Percentiles rank a stretch among this genome's conserved stretches.
These are phyloP conservation scores for Coemansia sp. DNA, from an alignment of 192 early-diverging fungal genomes.

Conservation along the genomic window DNA sequence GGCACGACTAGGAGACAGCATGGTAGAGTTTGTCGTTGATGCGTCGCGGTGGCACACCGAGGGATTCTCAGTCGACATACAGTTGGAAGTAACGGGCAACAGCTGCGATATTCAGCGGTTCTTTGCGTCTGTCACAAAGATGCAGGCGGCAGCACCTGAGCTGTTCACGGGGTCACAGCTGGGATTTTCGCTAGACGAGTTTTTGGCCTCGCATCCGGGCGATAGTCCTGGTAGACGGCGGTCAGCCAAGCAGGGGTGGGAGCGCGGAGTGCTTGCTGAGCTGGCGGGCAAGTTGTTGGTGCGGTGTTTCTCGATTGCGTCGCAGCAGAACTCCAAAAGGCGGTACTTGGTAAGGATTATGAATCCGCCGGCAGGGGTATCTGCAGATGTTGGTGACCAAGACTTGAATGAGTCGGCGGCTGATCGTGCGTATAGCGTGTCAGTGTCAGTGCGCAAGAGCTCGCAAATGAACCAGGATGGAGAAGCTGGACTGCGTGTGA, in stretches of 20 bases:
- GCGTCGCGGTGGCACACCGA: slow-evolving; percentile 37
- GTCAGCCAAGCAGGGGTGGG: neutral
- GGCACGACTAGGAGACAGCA: slow-evolving; percentile 32
- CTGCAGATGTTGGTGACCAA: neutral
- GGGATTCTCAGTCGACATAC: slow-evolving; percentile 18
- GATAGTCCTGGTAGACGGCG: neutral
- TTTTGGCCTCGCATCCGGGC: neutral
- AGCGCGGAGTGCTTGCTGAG: slow-evolving; percentile 7
- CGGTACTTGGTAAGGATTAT: slow-evolving; percentile 51
- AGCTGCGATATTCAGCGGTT: slow-evolving; percentile 18
- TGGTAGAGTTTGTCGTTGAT: slow-evolving; percentile 49
- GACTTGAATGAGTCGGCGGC: neutral
- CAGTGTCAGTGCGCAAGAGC: slow-evolving; percentile 30
- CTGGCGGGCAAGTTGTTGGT: slow-evolving; percentile 35
- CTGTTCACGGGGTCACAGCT: slow-evolving; percentile 35
- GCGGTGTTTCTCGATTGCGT: slow-evolving; percentile 36
- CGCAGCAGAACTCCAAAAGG: slow-evolving; percentile 19
- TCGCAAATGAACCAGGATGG: neutral
- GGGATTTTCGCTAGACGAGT: slow-evolving; percentile 12
- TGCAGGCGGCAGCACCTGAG: slow-evolving; percentile 41
- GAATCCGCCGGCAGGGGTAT: slow-evolving; percentile 19
- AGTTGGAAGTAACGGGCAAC: slow-evolving; percentile 15
- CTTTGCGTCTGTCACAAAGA: slow-evolving; percentile 13
- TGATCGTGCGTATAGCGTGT: slow-evolving; percentile 26
- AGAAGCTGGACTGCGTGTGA: slow-evolving; percentile 23